phyloP scores from a whole-genome alignment of 2,329 filamentous ascomycete species.

The Passalora sequoiae region DNA sequence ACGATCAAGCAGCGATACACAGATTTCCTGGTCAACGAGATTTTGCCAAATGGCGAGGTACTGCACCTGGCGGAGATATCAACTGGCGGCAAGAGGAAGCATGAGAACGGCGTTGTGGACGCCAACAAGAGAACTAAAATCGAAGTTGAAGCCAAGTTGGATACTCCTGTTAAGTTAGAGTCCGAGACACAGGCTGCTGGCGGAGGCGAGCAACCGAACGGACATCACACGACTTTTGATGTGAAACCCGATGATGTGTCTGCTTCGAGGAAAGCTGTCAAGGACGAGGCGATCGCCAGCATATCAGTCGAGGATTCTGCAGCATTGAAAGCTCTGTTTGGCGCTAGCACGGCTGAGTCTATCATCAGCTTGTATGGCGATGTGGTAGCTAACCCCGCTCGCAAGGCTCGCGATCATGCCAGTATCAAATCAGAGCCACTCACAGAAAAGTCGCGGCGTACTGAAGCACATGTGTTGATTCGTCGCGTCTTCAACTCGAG shows the following conservation, averaged over 20 bases:
- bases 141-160: slow-evolving; percentile 5
- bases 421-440: slow-evolving; percentile 51
- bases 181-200: neutral
- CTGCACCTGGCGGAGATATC: slow-evolving; percentile 59
- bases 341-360: slow-evolving; percentile 44
- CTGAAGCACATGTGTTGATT: slow-evolving; percentile 60
- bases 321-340: slow-evolving; percentile 46
- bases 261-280: neutral
- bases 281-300: slow-evolving; percentile 19
- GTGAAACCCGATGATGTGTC: slow-evolving; percentile 2
- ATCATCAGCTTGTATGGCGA: slow-evolving; percentile 54
- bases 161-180: neutral
- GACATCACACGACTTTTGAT: neutral
- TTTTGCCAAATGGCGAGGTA: slow-evolving; percentile 68
- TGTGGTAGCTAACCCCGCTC: slow-evolving; percentile 49
- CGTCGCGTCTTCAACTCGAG: slow-evolving; percentile 74
- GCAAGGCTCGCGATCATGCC: slow-evolving; percentile 54
- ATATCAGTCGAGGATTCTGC: slow-evolving; percentile 37
- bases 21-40: slow-evolving; percentile 90
- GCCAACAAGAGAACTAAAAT: slow-evolving; percentile 16
- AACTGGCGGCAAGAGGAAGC: slow-evolving; percentile 16
- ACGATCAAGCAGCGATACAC: slow-evolving; percentile 74
- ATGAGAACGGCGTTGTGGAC: slow-evolving; percentile 14
- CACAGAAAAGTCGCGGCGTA: slow-evolving; percentile 56
- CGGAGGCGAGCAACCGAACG: neutral